Conservation (phyloP, 495 filamentous ascomycete species). For the Usnea hakonensis region DNA sequence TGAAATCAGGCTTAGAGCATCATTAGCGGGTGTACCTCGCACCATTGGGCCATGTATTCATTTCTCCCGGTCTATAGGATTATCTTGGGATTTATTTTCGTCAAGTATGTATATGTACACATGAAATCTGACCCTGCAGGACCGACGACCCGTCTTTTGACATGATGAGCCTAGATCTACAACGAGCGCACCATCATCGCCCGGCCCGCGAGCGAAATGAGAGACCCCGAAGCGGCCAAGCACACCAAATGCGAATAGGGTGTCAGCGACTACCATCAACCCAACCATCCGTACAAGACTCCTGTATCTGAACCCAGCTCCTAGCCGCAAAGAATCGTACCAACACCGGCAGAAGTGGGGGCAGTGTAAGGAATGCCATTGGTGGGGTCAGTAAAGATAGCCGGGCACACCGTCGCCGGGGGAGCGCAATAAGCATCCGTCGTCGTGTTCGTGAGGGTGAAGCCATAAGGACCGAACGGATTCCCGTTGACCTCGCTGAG, state of each 20-base stretch:
- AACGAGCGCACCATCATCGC: background rate
- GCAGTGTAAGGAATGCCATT: background rate
- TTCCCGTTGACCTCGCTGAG: conserved; percentile 10
- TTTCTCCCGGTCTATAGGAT: no score
- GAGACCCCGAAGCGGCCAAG: background rate
- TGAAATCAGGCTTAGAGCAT: no score
- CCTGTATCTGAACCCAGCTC: no score
- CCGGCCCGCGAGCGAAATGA: background rate
- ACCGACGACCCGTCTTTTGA: no score
- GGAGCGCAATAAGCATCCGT: background rate
- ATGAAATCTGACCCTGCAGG: background rate
- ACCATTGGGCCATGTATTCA: no score
- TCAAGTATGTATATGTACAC: background rate
- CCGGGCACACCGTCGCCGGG: background rate
- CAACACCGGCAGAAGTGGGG: background rate
- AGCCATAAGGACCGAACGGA: background rate
- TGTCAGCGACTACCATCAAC: no score
- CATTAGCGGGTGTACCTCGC: no score
- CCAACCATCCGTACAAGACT: background rate
- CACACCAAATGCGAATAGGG: no score
- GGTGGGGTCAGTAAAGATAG: background rate
- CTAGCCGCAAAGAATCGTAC: background rate
- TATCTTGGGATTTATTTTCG: no score
- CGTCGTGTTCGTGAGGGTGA: background rate
- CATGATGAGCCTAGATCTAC: background rate